Conservation (phyloP, 2,329 filamentous ascomycete species). For the Blastomyces silverae region DNA sequence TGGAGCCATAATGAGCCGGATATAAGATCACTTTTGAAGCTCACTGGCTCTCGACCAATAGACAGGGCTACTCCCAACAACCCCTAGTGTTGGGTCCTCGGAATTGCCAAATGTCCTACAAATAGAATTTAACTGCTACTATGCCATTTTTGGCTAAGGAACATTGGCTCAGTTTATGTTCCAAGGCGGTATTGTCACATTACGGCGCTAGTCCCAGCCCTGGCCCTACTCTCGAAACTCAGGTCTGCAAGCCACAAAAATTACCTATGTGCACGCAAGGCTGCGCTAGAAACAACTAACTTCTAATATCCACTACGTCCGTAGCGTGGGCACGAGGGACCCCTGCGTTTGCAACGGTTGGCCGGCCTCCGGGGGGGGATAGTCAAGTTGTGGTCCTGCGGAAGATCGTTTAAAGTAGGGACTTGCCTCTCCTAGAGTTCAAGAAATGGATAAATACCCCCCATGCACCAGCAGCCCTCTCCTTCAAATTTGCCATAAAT, state of each 20-base stretch:
- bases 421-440: not conserved
- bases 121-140: not conserved
- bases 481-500: not conserved
- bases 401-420: not conserved
- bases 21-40: not conserved
- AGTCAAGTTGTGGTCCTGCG: not conserved
- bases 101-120: not conserved
- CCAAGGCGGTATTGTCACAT: constrained; percentile 1
- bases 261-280: constrained; percentile 11
- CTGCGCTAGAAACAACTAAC: not conserved
- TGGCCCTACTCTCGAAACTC: not conserved
- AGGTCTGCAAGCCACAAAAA: constrained; percentile 5
- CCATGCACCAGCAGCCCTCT: not conserved
- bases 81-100: not conserved
- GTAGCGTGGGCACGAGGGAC: constrained; percentile 5
- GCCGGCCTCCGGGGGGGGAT: not conserved
- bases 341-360: constrained; percentile 8
- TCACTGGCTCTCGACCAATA: not conserved
- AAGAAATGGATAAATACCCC: constrained; percentile 9
- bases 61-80: not conserved
- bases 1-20: not conserved
- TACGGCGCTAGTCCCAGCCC: not conserved
- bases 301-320: constrained; percentile 1
- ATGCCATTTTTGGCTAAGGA: not conserved
- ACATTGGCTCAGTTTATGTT: not conserved